A percentile compares a stretch with the other conserved stretches of the same genome.
These are phyloP conservation scores for Thermothielavioides terrestris DNA, from an alignment of 495 filamentous ascomycete genomes.

Conservation along the genomic window DNA sequence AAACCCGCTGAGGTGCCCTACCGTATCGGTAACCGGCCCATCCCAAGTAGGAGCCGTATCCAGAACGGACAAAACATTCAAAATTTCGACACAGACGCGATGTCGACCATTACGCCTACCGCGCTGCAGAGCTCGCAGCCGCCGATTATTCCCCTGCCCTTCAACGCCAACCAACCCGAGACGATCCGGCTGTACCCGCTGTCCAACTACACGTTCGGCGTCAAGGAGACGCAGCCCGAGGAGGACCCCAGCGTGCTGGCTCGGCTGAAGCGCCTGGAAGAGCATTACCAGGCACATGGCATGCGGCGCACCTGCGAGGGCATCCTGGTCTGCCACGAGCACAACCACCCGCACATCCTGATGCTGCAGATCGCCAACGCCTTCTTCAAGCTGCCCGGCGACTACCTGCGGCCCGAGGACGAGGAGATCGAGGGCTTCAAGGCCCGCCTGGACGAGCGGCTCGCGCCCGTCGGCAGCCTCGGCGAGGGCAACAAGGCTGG, in stretches of 20 bases:
- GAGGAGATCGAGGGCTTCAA: slow-evolving; percentile 94
- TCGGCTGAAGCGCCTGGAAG: slow-evolving; percentile 82
- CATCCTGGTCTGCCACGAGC: slow-evolving; percentile 93
- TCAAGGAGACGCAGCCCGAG: slow-evolving; percentile 95
- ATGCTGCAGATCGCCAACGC: slow-evolving; percentile 99
- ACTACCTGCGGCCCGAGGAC: slow-evolving; percentile 84
- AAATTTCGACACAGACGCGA: slow-evolving; percentile 21
- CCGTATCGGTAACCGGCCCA: too few species aligned
- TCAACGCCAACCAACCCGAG: slow-evolving; percentile 80
- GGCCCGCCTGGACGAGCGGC: slow-evolving; percentile 77
- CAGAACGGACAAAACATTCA: neutral
- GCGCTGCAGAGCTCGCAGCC: slow-evolving; percentile 65
- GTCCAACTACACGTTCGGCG: slow-evolving; percentile 97
- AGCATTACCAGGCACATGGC: slow-evolving; percentile 84
- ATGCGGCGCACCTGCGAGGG: slow-evolving; percentile 97
- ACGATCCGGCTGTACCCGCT: slow-evolving; percentile 92
- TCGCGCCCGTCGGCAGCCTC: slow-evolving; percentile 82
- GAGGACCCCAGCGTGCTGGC: slow-evolving; percentile 93
- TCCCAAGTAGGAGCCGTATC: neutral
- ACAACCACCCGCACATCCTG: slow-evolving; percentile 95
- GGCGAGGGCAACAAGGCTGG: slow-evolving; percentile 81
- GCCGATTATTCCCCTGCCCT: slow-evolving; percentile 70
- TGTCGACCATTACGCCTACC: slow-evolving; percentile 66
- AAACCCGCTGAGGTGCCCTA: too few species aligned
- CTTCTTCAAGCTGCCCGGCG: slow-evolving; percentile 97